Conservation (phyloP, 306 rosid genomes). For the Acacia melanoxylon region DNA sequence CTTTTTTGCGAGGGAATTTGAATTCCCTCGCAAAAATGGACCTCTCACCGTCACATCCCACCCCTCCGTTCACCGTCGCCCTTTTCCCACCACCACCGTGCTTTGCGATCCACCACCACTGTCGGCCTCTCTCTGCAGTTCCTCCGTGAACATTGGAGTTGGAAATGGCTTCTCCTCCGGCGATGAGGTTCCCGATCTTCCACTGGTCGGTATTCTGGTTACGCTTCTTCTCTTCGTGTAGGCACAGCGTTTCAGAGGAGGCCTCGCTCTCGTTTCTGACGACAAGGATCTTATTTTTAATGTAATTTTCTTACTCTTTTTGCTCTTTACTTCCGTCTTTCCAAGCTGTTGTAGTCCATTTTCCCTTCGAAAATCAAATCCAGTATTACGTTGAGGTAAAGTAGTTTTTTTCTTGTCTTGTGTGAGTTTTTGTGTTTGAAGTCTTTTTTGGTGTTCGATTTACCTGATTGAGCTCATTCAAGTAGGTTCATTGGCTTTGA, state of each 20-base stretch:
- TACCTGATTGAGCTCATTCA: not conserved
- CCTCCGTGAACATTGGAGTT: not conserved
- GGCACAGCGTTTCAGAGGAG: conserved; percentile 83
- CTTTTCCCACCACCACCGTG: no score
- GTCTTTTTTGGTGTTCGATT: conserved; percentile 2
- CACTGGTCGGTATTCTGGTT: conserved; percentile 51
- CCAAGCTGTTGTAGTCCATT: not conserved
- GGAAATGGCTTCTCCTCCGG: conserved; percentile 75
- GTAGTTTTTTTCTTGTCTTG: not conserved
- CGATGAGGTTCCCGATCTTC: conserved; percentile 79
- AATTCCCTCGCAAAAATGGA: no score
- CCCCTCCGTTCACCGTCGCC: no score
- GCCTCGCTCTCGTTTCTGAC: conserved; percentile 86
- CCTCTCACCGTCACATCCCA: no score
- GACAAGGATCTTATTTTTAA: conserved; percentile 94
- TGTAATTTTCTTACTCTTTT: conserved; percentile 32
- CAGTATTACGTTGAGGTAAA: not conserved
- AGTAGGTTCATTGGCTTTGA: not conserved
- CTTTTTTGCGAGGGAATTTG: no score
- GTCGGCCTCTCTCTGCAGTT: no score
- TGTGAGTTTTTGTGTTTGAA: not conserved
- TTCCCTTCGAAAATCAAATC: not conserved
- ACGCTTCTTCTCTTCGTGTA: conserved; percentile 64
- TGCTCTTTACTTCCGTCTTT: not conserved
- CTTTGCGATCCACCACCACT: no score